Evolutionary conservation across 495 filamentous ascomycete species (phyloP).

Genomic region (Aspergillus indologenus): DNA sequence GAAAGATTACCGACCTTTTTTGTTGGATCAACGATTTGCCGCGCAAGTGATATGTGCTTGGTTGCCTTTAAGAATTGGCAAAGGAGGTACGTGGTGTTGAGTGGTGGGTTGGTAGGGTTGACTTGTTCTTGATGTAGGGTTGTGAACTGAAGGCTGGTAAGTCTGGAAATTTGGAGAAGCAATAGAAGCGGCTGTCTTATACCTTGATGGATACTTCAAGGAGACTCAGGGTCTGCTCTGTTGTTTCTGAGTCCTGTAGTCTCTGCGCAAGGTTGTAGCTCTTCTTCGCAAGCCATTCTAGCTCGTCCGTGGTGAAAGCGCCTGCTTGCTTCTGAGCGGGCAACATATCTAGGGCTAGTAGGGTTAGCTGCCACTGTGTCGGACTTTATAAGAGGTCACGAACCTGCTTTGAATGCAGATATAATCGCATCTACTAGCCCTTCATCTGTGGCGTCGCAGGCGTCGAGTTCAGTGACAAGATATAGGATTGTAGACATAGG

Average conservation of each 20-base stretch:
- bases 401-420: conserved; percentile 61
- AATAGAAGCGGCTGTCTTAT: not conserved
- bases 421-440: conserved; percentile 51
- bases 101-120: conserved; percentile 30
- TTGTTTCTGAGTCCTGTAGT: conserved; percentile 52
- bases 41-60: conserved; percentile 57
- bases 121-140: conserved; percentile 54
- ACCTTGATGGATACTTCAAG: conserved; percentile 56
- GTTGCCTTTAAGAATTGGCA: conserved; percentile 67
- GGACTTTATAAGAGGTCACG: not conserved
- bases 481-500: conserved; percentile 55
- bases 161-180: not conserved
- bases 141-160: conserved; percentile 46
- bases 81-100: conserved; percentile 53
- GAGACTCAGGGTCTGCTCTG: conserved; percentile 52
- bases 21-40: conserved; percentile 60
- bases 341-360: conserved; percentile 38
- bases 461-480: conserved; percentile 52
- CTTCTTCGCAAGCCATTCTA: conserved; percentile 79
- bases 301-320: conserved; percentile 59
- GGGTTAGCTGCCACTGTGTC: conserved; percentile 22
- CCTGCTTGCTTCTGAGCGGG: conserved; percentile 22
- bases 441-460: conserved; percentile 23
- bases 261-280: conserved; percentile 72
- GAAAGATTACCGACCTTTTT: conserved; percentile 33